Conservation (phyloP, 2,329 filamentous ascomycete genomes). For the Diaporthe sp. region DNA sequence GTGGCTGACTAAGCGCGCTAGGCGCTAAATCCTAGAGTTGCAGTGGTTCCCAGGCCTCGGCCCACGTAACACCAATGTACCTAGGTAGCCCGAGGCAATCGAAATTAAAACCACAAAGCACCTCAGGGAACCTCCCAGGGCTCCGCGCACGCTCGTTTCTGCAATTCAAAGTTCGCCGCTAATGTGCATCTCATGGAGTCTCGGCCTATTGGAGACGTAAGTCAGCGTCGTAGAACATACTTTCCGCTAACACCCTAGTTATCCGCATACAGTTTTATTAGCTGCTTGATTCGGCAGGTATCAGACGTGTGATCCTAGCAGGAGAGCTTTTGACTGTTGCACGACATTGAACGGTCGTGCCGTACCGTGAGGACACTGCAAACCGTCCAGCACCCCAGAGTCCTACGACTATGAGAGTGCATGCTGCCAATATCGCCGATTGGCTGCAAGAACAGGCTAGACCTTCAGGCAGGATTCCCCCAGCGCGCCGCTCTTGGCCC, state of each 20-base stretch:
- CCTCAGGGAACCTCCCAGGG: neutral
- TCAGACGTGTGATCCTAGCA: neutral
- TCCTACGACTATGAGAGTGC: neutral
- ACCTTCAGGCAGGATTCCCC: neutral
- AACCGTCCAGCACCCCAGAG: too few relatives aligned
- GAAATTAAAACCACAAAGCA: neutral
- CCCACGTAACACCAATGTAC: too few relatives aligned
- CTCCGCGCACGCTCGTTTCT: neutral
- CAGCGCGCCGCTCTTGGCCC: neutral
- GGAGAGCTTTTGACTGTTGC: neutral
- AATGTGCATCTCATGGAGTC: neutral
- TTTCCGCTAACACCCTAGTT: neutral
- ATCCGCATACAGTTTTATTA: neutral
- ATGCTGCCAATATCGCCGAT: neutral
- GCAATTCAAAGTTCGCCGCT: neutral
- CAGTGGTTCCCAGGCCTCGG: too few relatives aligned
- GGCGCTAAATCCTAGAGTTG: too few relatives aligned
- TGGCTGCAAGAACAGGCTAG: neutral
- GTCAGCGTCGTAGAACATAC: neutral
- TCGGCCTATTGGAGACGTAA: neutral
- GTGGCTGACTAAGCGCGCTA: neutral
- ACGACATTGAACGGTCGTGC: neutral
- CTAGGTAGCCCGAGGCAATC: too few relatives aligned
- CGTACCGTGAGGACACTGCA: neutral
- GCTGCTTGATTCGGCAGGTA: neutral